Conservation (phyloP, 2,329 filamentous ascomycete species). For the Aureobasidium sp. region DNA sequence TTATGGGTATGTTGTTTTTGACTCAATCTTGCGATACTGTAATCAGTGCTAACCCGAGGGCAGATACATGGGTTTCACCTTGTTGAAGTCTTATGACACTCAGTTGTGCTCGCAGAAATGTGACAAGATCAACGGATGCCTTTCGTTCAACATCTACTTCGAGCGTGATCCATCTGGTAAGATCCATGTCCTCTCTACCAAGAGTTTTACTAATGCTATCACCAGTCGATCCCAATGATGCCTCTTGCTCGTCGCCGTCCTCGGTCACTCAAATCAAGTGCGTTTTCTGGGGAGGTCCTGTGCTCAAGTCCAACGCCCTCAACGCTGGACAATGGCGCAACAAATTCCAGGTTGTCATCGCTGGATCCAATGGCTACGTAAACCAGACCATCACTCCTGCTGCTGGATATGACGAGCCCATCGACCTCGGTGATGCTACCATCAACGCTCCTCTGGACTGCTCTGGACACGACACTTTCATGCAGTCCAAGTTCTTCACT, state of each 20-base stretch:
- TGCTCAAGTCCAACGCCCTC: slow-evolving; percentile 25
- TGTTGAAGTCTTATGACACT: slow-evolving; percentile 15
- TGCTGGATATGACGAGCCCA: slow-evolving; percentile 18
- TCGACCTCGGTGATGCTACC: slow-evolving; percentile 24
- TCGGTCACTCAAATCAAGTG: slow-evolving; percentile 18
- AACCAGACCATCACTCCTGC: slow-evolving; percentile 23
- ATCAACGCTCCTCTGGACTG: slow-evolving; percentile 29
- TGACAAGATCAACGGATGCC: slow-evolving; percentile 16
- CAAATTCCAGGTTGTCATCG: slow-evolving; percentile 35
- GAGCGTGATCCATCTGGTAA: slow-evolving; percentile 29
- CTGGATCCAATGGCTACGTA: slow-evolving; percentile 36
- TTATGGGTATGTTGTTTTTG: slow-evolving; percentile 11
- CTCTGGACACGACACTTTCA: slow-evolving; percentile 21
- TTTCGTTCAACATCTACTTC: slow-evolving; percentile 21
- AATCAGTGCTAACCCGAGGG: slow-evolving; percentile 1
- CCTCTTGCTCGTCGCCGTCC: slow-evolving; percentile 6
- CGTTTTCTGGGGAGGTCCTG: slow-evolving; percentile 28
- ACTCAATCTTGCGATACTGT: neutral
- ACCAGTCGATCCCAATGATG: slow-evolving; percentile 15
- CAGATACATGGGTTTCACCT: slow-evolving; percentile 22
- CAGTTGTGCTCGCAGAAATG: slow-evolving; percentile 15
- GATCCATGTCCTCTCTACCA: slow-evolving; percentile 22
- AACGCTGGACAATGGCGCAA: slow-evolving; percentile 30
- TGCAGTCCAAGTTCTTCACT: slow-evolving; percentile 22
- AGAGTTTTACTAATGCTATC: neutral